Conservation (phyloP, 2,329 filamentous ascomycete genomes). For the Zymoseptoria passerinii region DNA sequence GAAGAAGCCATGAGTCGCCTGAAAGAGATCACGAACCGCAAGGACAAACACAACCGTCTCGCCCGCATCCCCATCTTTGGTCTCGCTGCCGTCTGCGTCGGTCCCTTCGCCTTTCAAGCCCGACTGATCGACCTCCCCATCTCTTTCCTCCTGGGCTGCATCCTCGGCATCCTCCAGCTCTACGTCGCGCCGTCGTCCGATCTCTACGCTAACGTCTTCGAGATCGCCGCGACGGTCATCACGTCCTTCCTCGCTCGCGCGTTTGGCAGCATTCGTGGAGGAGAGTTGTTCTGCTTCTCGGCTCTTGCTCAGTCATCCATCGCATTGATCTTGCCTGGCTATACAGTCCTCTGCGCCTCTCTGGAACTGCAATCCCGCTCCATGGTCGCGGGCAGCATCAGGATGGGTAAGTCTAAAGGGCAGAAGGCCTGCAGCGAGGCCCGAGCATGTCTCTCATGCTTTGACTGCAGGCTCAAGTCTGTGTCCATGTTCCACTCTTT, state of each 20-base stretch:
- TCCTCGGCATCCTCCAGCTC: slow-evolving; percentile 67
- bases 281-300: slow-evolving; percentile 43
- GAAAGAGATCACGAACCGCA: slow-evolving; percentile 52
- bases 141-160: slow-evolving; percentile 64
- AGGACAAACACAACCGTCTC: slow-evolving; percentile 45
- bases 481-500: too few species aligned
- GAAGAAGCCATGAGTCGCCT: slow-evolving; percentile 60
- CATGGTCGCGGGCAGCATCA: slow-evolving; percentile 43
- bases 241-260: slow-evolving; percentile 43
- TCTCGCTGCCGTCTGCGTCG: slow-evolving; percentile 65
- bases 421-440: not conserved
- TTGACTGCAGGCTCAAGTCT: too few species aligned
- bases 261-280: slow-evolving; percentile 39
- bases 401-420: slow-evolving; percentile 29
- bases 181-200: slow-evolving; percentile 66
- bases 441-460: not conserved
- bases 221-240: slow-evolving; percentile 41
- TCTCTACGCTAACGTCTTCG: slow-evolving; percentile 51
- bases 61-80: slow-evolving; percentile 60
- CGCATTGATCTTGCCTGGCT: slow-evolving; percentile 43
- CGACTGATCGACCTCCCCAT: slow-evolving; percentile 70
- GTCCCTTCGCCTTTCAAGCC: slow-evolving; percentile 71
- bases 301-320: slow-evolving; percentile 44
- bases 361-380: slow-evolving; percentile 42
- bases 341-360: slow-evolving; percentile 43